Base-by-base conservation (phyloP, 495 filamentous ascomycete species). In the Aspergillus indologenus region DNA sequence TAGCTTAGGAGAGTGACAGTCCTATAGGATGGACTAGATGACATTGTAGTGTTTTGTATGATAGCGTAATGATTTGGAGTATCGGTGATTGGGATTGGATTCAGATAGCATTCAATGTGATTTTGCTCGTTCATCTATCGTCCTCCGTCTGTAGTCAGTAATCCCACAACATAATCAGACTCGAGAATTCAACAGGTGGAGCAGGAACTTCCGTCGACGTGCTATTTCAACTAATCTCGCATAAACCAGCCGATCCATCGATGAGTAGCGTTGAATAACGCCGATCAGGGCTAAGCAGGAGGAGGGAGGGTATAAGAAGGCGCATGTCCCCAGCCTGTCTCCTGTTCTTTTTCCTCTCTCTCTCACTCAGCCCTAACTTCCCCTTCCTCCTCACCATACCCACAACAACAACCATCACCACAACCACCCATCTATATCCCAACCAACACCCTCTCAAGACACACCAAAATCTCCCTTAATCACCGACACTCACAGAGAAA, bases 361-460 rank as follows among this genome's bases (percentile, higher is more conserved):
- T 11, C 19, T 3, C 45, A 11, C 12, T 40, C 20, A 48, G 45
- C 45, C 45, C 45, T 48, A 48, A 48, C 20, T 48, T 7, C 45
- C 20, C 20, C 18, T 48, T 40, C 12, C 12, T 40, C 5, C 34
- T 40, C 12, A 2, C n/a, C n/a, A n/a, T n/a, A 40, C 5, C 34
- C 34, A 40, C 12, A 15, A 3, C n/a, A n/a, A n/a, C n/a, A n/a
- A 1, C 18, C 45, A 48, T 12, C 23, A 48, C 45, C 14, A 18
- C 45, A 1, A 56, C 58, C 66, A 3, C 34, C 5, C 7, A 40
- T 11, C 5, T 2, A 8, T 14, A 40, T 40, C 5, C 5, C 81
- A 78, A 40, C 5, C 81, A 78, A 50, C 76, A 64, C 0, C 75
- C 77, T 42, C 79, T 72, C 64, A 81, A 83, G 3, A 24, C 5